These are phyloP conservation scores for Annona cherimola DNA, from an alignment of 164 flowering plant genomes.

Conservation along the genomic window DNA sequence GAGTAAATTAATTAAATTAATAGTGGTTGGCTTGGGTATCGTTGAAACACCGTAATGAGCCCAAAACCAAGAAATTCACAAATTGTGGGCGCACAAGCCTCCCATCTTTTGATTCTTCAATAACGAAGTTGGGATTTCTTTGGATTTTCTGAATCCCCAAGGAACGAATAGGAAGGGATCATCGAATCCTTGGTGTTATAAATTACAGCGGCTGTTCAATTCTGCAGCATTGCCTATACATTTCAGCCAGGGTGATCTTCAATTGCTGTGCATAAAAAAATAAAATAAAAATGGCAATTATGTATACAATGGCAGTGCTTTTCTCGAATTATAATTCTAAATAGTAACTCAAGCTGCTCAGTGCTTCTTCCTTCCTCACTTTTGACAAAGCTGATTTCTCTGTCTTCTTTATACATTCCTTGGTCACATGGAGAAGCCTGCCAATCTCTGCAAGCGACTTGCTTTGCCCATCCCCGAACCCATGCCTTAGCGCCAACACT, in stretches of 20 bases:
- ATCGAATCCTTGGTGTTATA: background rate
- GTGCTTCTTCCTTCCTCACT: constrained; percentile 31
- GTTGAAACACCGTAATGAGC: too few relatives aligned
- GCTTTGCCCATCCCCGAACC: constrained; percentile 27
- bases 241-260: background rate
- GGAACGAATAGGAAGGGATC: background rate
- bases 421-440: constrained; percentile 38
- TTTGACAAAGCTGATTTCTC: constrained; percentile 58
- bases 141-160: background rate
- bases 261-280: background rate
- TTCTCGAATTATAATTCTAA: constrained; percentile 24
- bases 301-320: background rate
- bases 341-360: constrained; percentile 36
- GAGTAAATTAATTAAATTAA: too few relatives aligned
- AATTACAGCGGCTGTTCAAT: background rate
- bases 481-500: constrained; percentile 53
- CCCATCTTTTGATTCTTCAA: background rate
- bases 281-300: background rate
- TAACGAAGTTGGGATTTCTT: background rate
- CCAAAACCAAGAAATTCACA: too few relatives aligned
- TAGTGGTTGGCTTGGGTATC: too few relatives aligned
- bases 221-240: background rate
- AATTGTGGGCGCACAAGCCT: background rate
- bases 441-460: constrained; percentile 29
- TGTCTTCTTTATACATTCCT: constrained; percentile 70